Conservation (phyloP, 2,329 filamentous ascomycete genomes). For the Claviceps sp. region DNA sequence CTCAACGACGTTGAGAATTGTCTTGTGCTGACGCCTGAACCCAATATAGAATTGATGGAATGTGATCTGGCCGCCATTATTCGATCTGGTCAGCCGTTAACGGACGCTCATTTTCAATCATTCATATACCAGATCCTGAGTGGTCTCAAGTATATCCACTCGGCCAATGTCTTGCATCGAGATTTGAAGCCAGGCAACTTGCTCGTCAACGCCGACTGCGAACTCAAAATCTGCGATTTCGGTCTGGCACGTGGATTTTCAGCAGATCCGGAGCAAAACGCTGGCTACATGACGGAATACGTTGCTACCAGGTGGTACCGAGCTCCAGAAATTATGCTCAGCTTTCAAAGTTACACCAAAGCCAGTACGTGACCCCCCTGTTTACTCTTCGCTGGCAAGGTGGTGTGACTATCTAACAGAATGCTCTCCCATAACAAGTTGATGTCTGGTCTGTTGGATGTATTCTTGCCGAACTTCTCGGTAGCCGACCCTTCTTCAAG, state of each 20-base stretch:
- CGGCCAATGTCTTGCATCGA: constrained; percentile 90
- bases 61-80: constrained; percentile 98
- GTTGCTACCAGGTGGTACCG: constrained; percentile 92
- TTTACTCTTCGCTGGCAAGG: neutral
- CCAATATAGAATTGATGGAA: constrained; percentile 78
- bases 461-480: constrained; percentile 89
- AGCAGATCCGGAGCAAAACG: constrained; percentile 93
- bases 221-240: constrained; percentile 98
- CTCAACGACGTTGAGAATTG: neutral
- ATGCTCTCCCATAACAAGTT: constrained; percentile 38
- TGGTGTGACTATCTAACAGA: neutral
- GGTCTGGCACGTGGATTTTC: constrained; percentile 94
- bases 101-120: constrained; percentile 97
- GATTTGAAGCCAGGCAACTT: constrained; percentile 96
- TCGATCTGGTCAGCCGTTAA: constrained; percentile 88
- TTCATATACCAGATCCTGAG: constrained; percentile 99
- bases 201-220: constrained; percentile 96
- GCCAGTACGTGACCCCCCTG: constrained; percentile 59
- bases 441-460: constrained; percentile 99
- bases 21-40: neutral
- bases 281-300: constrained; percentile 99
- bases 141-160: constrained; percentile 98
- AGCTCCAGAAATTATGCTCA: constrained; percentile 97
- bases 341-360: constrained; percentile 99
- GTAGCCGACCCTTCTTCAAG: constrained; percentile 97